phyloP scores from a whole-genome alignment of 805 yeast species.

The Wickerhamiella cacticola region DNA sequence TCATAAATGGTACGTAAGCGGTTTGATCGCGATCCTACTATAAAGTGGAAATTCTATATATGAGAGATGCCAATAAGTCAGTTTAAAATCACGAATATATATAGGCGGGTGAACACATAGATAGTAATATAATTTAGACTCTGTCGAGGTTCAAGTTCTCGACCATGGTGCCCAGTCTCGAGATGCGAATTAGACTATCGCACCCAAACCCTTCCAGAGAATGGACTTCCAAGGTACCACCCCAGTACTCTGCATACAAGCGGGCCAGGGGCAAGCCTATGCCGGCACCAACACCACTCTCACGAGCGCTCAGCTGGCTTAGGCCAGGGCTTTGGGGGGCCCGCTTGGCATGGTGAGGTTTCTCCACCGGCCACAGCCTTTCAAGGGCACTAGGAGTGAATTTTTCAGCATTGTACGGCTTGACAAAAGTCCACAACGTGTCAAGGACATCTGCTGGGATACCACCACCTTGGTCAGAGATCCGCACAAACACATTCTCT shows the following conservation, averaged over 20 bases:
- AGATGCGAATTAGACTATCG: conserved; percentile 69
- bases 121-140: neutral
- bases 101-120: neutral
- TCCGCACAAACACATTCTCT: conserved; percentile 58
- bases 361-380: conserved; percentile 19
- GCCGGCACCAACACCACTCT: conserved; percentile 65
- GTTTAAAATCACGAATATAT: neutral
- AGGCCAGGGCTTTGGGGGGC: conserved; percentile 32
- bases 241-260: conserved; percentile 94
- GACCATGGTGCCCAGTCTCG: conserved; percentile 60
- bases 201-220: conserved; percentile 86
- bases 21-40: too few species aligned
- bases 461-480: conserved; percentile 90
- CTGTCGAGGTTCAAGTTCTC: conserved; percentile 39
- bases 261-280: conserved; percentile 87
- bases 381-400: conserved; percentile 18
- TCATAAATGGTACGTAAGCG: conserved; percentile 5
- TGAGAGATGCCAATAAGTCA: too few species aligned
- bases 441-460: conserved; percentile 43
- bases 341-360: conserved; percentile 10
- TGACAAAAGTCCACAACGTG: conserved; percentile 77
- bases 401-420: conserved; percentile 17
- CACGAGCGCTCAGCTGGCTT: conserved; percentile 53
- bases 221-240: conserved; percentile 72
- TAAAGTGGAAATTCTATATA: neutral